Conservation (phyloP, 108 stramenopile species). For the Nitzschia putrida region DNA sequence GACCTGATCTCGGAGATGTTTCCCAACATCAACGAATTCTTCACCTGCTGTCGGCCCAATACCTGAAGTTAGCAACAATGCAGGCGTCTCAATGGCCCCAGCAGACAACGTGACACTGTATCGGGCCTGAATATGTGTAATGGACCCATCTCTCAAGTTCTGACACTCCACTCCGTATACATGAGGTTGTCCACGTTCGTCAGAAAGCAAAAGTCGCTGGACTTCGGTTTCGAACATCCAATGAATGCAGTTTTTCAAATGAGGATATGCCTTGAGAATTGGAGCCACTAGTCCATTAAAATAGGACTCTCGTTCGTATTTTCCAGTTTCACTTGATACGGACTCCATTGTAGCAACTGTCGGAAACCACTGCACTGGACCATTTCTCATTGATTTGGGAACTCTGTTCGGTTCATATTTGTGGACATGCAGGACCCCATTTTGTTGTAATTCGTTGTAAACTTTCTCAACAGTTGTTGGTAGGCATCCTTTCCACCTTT, state of each 20-base stretch:
- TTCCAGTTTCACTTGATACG: background rate
- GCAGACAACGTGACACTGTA: constrained; percentile 55
- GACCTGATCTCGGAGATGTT: constrained; percentile 62
- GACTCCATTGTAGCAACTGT: background rate
- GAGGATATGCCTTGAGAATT: constrained; percentile 47
- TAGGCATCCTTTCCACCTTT: constrained; percentile 42
- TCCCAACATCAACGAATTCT: constrained; percentile 44
- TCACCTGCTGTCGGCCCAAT: constrained; percentile 47
- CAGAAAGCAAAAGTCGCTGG: constrained; percentile 49
- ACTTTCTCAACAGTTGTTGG: constrained; percentile 8
- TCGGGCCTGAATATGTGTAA: background rate
- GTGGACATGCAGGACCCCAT: constrained; percentile 24
- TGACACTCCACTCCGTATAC: constrained; percentile 32
- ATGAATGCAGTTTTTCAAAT: constrained; percentile 35
- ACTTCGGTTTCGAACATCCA: constrained; percentile 52
- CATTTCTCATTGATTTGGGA: background rate
- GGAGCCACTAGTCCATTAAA: constrained; percentile 58
- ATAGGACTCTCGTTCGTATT: constrained; percentile 55
- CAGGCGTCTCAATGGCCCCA: constrained; percentile 73
- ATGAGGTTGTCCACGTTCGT: background rate
- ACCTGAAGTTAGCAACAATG: constrained; percentile 62
- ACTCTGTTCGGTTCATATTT: background rate
- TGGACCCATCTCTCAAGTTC: constrained; percentile 1
- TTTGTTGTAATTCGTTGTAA: constrained; percentile 19
- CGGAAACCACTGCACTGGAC: background rate